Conservation (phyloP, 176 grass and related monocot species). For the Poa pratensis region DNA sequence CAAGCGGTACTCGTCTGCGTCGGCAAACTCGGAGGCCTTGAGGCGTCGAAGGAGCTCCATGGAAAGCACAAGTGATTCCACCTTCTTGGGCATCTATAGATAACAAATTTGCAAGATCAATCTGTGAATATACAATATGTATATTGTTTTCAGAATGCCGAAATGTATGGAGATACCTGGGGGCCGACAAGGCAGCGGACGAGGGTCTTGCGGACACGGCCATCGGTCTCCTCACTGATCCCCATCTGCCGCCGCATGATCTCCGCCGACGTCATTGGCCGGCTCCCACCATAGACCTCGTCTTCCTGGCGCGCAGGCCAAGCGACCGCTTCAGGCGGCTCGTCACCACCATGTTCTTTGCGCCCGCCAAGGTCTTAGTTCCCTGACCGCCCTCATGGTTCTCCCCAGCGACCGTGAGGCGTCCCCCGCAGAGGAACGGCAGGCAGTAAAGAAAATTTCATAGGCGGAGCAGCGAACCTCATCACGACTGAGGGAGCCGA, state of each 20-base stretch:
- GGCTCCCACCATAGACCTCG: constrained; percentile 44
- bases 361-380: not conserved
- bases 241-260: constrained; percentile 68
- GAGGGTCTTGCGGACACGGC: constrained; percentile 46
- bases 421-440: constrained; percentile 37
- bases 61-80: constrained; percentile 54
- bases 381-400: not conserved
- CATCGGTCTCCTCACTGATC: constrained; percentile 46
- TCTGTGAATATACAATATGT: not conserved
- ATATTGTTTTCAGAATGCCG: not conserved
- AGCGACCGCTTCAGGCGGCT: constrained; percentile 63
- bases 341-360: constrained; percentile 52
- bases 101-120: not conserved
- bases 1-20: constrained; percentile 48
- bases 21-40: constrained; percentile 54
- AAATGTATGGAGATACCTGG: constrained; percentile 34
- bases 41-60: constrained; percentile 70
- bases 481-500: constrained; percentile 47
- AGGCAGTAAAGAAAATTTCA: constrained; percentile 64
- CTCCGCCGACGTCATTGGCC: constrained; percentile 60
- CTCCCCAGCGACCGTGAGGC: not conserved
- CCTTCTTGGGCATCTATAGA: constrained; percentile 1
- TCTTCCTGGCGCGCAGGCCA: constrained; percentile 53
- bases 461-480: constrained; percentile 62
- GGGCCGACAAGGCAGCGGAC: constrained; percentile 44